Base-by-base conservation (phyloP, 495 filamentous ascomycete species). In the Xeromyces bisporus region DNA sequence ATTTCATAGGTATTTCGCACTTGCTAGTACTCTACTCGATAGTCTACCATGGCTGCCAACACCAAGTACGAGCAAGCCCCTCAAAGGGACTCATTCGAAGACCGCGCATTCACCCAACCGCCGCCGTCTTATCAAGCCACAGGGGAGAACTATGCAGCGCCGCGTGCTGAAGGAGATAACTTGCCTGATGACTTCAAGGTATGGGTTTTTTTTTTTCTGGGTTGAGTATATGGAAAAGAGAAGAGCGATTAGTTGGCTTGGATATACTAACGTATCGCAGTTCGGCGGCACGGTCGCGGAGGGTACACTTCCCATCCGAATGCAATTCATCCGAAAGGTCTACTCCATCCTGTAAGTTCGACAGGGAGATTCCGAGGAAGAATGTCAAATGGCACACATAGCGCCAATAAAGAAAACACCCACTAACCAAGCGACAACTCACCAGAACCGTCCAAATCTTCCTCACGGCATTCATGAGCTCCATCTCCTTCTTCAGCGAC, bases 151-250 rank as follows among this genome's bases (percentile, higher is more conserved):
- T 17, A 23, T 32, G 38, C 55, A n/a, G 66, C 75, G 32, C 76
- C 89, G 38, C 77, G 69, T 50, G 73, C 72, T 50, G 83, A 92
- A 46, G 79, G 86, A 51, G 85, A 93, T 50, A 77, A 84, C 42
- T 50, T 97, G 26, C 89, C 89, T 3, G 89, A 97, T 67, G 89
- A 97, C 61, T 96, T 97, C 69, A 97, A 93, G 64, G 78, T 79
- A 49, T 21, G 47, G 34, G 7, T 26, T 14, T 2, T n/a, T 23
- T 23, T 30, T 3, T 35, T 4, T 34, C 10, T 17, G n/a, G n/a
- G n/a, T n/a, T n/a, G n/a, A n/a, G n/a, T n/a, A n/a, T n/a, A n/a
- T n/a, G n/a, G n/a, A n/a, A n/a, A n/a, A n/a, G n/a, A n/a, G n/a
- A n/a, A n/a, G n/a, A n/a, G n/a, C n/a, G n/a, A n/a, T n/a, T n/a